These are phyloP conservation scores for Kurtzmaniella natalensis DNA, from an alignment of 1,139 yeast species.

Conservation along the genomic window DNA sequence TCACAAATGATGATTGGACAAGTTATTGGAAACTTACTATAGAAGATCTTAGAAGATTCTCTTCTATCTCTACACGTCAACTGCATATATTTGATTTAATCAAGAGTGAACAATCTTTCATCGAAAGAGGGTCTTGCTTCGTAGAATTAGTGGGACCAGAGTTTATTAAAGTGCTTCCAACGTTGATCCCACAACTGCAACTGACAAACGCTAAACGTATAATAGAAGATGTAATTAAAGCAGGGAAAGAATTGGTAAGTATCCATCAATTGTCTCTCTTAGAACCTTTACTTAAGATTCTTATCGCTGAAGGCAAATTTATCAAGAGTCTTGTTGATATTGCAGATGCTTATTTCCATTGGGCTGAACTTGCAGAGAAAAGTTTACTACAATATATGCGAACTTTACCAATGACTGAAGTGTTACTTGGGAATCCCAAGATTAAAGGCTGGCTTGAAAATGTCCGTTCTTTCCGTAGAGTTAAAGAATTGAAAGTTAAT, in stretches of 20 bases:
- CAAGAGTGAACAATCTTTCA: conserved; percentile 69
- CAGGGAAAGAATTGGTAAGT: conserved; percentile 58
- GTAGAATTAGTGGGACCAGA: conserved; percentile 46
- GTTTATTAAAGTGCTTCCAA: conserved; percentile 46
- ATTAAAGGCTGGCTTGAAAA: conserved; percentile 54
- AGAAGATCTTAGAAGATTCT: conserved; percentile 50
- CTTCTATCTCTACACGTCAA: conserved; percentile 59
- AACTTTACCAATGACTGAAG: conserved; percentile 30
- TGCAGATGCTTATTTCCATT: conserved; percentile 58
- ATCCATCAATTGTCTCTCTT: conserved; percentile 55
- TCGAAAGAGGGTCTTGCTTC: conserved; percentile 65
- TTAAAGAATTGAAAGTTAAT: conserved; percentile 46
- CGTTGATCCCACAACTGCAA: conserved; percentile 29
- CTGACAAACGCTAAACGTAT: conserved; percentile 41
- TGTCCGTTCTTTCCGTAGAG: conserved; percentile 31
- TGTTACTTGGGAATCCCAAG: conserved; percentile 35
- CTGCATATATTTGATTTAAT: conserved; percentile 75
- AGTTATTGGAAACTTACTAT: conserved; percentile 66
- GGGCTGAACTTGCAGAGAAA: conserved; percentile 59
- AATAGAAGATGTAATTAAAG: conserved; percentile 54
- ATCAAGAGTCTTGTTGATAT: conserved; percentile 48
- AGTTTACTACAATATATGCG: conserved; percentile 60
- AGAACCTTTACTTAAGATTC: conserved; percentile 43
- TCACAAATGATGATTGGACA: conserved; percentile 61
- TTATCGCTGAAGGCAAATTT: conserved; percentile 58